These are phyloP conservation scores for Diplotaxis tenuifolia DNA, from an alignment of 345 rosid species.

Conservation along the genomic window DNA sequence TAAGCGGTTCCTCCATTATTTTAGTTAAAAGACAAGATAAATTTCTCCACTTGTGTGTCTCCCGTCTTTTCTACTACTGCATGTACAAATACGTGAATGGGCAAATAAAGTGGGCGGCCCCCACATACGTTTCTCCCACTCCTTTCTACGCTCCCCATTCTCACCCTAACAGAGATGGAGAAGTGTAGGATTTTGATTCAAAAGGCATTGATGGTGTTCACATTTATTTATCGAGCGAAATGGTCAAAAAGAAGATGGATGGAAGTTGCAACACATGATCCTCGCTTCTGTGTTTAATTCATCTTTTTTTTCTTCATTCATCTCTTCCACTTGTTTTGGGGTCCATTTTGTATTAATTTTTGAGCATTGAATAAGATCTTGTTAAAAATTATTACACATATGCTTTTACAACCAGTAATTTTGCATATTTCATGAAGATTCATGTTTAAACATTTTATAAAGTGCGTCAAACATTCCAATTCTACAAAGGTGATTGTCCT, in stretches of 20 bases:
- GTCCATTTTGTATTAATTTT: neutral
- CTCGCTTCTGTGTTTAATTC: neutral
- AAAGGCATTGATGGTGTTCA: conserved; percentile 30
- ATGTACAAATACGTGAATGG: too few relatives aligned
- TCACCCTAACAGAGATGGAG: neutral
- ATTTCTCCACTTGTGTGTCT: too few relatives aligned
- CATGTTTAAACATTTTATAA: neutral
- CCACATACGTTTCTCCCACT: too few relatives aligned
- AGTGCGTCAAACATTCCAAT: conserved; percentile 31
- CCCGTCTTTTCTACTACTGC: too few relatives aligned
- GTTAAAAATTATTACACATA: neutral
- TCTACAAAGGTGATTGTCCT: conserved; percentile 31
- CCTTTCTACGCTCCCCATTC: too few relatives aligned
- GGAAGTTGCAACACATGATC: neutral
- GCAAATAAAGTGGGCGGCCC: too few relatives aligned
- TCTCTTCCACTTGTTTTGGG: neutral
- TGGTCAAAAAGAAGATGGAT: conserved; percentile 21
- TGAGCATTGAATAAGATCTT: neutral
- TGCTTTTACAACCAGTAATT: neutral
- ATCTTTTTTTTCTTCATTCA: neutral
- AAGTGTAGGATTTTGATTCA: conserved; percentile 6
- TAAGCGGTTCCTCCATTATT: too few relatives aligned
- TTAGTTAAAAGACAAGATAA: too few relatives aligned
- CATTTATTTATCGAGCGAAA: conserved; percentile 4
- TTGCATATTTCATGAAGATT: neutral